Evolutionary conservation across 768 basidiomycete species (phyloP).

Genomic region (Scleroderma citrinum): DNA sequence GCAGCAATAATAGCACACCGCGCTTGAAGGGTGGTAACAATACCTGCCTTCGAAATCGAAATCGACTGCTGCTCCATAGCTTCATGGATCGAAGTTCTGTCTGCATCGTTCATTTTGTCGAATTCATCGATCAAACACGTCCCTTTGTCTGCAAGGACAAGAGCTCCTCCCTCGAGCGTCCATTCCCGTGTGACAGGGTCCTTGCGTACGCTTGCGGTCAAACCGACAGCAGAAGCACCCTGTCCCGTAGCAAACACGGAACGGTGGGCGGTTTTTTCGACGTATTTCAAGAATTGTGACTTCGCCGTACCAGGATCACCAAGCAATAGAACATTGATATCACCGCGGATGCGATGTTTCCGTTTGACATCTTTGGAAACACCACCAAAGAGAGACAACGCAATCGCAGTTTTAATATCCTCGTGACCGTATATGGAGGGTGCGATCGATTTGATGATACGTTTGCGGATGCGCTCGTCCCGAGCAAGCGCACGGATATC

Average conservation of each 20-base stretch:
- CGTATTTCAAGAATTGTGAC: conserved; percentile 98
- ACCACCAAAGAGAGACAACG: conserved; percentile 91
- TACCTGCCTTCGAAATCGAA: conserved; percentile 98
- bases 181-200: conserved; percentile 96
- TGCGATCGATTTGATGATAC: conserved; percentile 97
- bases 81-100: conserved; percentile 97
- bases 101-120: conserved; percentile 99
- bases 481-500: conserved; percentile 82
- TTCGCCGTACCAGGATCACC: conserved; percentile 99
- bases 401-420: conserved; percentile 96
- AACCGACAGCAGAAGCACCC: conserved; percentile 95
- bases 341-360: conserved; percentile 93
- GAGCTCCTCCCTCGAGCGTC: conserved; percentile 96
- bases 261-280: conserved; percentile 96
- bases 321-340: conserved; percentile 93
- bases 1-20: conserved; percentile 97
- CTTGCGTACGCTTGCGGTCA: conserved; percentile 98
- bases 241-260: conserved; percentile 99
- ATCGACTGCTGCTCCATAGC: conserved; percentile 99
- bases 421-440: conserved; percentile 99
- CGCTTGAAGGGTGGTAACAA: conserved; percentile 96
- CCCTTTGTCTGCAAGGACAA: conserved; percentile 98
- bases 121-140: conserved; percentile 98
- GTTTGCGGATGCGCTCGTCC: conserved; percentile 93
- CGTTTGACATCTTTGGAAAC: conserved; percentile 94